Conservation (phyloP, 1,139 yeast genomes). For the Nakaseomyces glabratus region DNA sequence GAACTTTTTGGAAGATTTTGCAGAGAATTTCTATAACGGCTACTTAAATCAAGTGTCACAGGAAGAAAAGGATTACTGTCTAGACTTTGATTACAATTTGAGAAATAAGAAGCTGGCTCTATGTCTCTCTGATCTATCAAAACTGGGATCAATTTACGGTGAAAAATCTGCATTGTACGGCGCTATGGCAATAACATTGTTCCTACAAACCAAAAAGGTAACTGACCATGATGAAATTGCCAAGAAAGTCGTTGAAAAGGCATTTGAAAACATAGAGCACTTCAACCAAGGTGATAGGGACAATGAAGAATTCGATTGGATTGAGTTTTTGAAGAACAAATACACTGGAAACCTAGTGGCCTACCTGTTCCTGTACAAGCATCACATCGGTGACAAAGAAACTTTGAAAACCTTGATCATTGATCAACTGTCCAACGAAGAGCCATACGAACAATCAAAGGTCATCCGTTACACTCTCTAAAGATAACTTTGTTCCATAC, state of each 20-base stretch:
- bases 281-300: slow-evolving; percentile 19
- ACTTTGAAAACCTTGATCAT: slow-evolving; percentile 20
- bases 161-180: slow-evolving; percentile 18
- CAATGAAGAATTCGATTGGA: slow-evolving; percentile 22
- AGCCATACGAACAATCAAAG: slow-evolving; percentile 21
- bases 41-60: slow-evolving; percentile 31
- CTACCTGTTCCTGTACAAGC: slow-evolving; percentile 18
- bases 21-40: slow-evolving; percentile 33
- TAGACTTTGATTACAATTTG: slow-evolving; percentile 39
- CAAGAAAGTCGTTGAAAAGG: slow-evolving; percentile 32
- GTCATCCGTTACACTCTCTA: slow-evolving; percentile 26
- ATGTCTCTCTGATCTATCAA: slow-evolving; percentile 38
- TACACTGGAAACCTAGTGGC: slow-evolving; percentile 14
- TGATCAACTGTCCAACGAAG: slow-evolving; percentile 17
- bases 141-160: slow-evolving; percentile 21
- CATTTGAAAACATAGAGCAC: slow-evolving; percentile 27
- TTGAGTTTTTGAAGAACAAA: slow-evolving; percentile 14
- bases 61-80: slow-evolving; percentile 31
- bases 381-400: slow-evolving; percentile 10
- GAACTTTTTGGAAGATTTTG: slow-evolving; percentile 36
- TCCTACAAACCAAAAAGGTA: slow-evolving; percentile 19
- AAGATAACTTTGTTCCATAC: not conserved
- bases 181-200: slow-evolving; percentile 22
- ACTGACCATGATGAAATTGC: slow-evolving; percentile 26
- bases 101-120: slow-evolving; percentile 39